Evolutionary conservation across 2,329 filamentous ascomycete species (phyloP), one percentile per base, ranked within the genome.

Genomic region (Tolypocladium ovalisporum): DNA sequence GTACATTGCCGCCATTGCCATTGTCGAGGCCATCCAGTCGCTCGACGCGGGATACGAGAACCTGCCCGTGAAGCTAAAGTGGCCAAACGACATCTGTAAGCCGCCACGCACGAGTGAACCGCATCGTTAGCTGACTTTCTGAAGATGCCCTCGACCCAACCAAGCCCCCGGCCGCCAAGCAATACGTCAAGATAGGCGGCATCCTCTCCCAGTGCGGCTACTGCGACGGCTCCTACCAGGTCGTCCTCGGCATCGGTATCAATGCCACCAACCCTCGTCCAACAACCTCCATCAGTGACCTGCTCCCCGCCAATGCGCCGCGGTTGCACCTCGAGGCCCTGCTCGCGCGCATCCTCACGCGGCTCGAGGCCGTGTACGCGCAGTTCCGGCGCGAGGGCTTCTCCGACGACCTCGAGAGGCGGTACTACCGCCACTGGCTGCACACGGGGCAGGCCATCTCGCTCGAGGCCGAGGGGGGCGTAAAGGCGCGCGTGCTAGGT

Each of bases 61-160:
- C 0, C 71, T 97, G 5, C 89, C 89, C 0, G 80, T 99, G 44
- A 91, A 89, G 68, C 75, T 99, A 36, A 99, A 99, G 71, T 99
- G 94, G 94, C 94, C 94, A 13, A 99, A 99, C 66, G 94, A 99
- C 68, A 89, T 99, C 56, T 93, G 84, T 86, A 72, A 72, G 5
- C 13, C 32, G 19, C 29, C 17, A 22, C 9, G 10, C 47, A 5
- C 3, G 19, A 3, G 19, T 22, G 29, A 8, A 9, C n/a, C 47
- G 47, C 47, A 34, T 22, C 10, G 10, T 3, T 34, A 32, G 37
- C 56, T 61, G 22, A 54, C 51, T 53, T 9, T 60, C 2, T 4
- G 19, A 0, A 83, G 83, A 90, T 66, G 87, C 86, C 1, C 76
- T 83, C 27, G 86, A 90, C 66, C 88, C 81, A 7, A 75, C 71